phyloP scores from a whole-genome alignment of 2,329 filamentous ascomycete species.

The Pseudogymnoascus pannorum region DNA sequence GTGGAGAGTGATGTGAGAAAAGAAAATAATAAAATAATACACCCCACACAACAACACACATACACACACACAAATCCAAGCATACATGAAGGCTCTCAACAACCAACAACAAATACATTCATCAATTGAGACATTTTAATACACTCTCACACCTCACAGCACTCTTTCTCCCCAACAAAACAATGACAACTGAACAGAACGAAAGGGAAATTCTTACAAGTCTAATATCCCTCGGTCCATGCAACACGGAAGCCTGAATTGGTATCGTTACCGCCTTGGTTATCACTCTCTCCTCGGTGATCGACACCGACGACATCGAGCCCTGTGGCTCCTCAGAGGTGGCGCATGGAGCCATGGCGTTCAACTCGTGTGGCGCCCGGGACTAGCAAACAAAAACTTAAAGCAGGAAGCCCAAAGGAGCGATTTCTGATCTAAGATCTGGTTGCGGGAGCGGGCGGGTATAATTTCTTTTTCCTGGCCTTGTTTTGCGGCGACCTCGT shows the following conservation, averaged over 20 bases:
- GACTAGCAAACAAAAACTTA: neutral
- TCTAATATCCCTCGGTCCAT: constrained; percentile 50
- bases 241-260: constrained; percentile 48
- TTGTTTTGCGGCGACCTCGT: constrained; percentile 4
- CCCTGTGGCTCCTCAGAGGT: constrained; percentile 3
- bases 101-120: neutral
- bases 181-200: neutral
- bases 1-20: too few species aligned
- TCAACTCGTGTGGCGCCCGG: neutral
- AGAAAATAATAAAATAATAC: neutral
- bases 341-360: constrained; percentile 6
- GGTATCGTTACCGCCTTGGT: neutral
- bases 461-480: constrained; percentile 6
- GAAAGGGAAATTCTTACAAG: constrained; percentile 36
- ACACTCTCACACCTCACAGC: neutral
- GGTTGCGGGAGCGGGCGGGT: neutral
- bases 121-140: neutral
- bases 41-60: constrained; percentile 48
- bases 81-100: neutral
- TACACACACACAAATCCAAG: constrained; percentile 57
- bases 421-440: constrained; percentile 6
- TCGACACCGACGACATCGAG: constrained; percentile 34
- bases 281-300: neutral
- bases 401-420: constrained; percentile 4
- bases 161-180: constrained; percentile 16